These are phyloP conservation scores for Umbilicus rupestris DNA, from an alignment of 164 flowering plant species.

Conservation along the genomic window DNA sequence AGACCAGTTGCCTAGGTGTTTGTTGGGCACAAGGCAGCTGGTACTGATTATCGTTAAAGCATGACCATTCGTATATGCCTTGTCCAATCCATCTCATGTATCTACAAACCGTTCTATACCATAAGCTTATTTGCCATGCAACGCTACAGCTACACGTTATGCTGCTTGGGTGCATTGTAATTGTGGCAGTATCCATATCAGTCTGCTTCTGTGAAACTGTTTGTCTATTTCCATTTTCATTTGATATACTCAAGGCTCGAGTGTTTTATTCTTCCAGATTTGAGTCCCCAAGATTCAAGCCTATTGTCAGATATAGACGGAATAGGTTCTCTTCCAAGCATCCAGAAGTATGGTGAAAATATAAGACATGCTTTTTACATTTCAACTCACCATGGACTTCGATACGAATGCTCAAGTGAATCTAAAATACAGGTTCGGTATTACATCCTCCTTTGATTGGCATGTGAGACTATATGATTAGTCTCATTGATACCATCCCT, in stretches of 20 bases:
- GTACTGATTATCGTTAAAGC: neutral
- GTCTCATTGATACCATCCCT: neutral
- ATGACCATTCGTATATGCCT: neutral
- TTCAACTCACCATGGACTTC: slow-evolving; percentile 66
- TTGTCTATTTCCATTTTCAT: neutral
- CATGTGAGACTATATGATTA: neutral
- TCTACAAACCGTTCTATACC: too few relatives aligned
- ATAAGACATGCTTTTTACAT: slow-evolving; percentile 53
- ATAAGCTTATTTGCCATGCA: neutral
- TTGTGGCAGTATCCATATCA: neutral
- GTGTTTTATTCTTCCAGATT: slow-evolving; percentile 40
- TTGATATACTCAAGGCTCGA: slow-evolving; percentile 4
- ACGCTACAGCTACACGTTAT: neutral
- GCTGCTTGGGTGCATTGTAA: neutral
- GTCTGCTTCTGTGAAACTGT: neutral
- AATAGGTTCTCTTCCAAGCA: slow-evolving; percentile 57
- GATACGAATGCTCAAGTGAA: slow-evolving; percentile 67
- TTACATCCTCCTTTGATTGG: neutral
- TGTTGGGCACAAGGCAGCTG: neutral
- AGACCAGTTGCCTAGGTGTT: neutral
- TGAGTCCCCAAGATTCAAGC: slow-evolving; percentile 86
- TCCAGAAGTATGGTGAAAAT: slow-evolving; percentile 51
- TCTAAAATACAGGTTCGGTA: slow-evolving; percentile 63
- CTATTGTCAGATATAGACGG: slow-evolving; percentile 69
- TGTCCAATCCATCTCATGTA: too few relatives aligned